phyloP scores from a whole-genome alignment of 805 yeast genomes.

The Starmerella floris region DNA sequence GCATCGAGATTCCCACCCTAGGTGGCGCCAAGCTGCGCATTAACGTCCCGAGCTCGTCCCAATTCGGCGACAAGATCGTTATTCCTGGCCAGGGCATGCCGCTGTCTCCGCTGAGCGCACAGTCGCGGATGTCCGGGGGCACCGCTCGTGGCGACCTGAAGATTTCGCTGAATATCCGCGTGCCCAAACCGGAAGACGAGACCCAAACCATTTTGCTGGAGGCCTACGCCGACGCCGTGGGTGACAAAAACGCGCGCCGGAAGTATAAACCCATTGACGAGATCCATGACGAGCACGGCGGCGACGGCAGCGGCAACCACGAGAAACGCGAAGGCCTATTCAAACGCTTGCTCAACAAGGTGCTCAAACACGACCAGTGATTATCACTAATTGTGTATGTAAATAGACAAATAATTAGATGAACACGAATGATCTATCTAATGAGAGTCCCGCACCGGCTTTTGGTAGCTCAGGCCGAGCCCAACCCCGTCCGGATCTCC shows the following conservation, averaged over 20 bases:
- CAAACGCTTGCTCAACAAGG: slow-evolving; percentile 27
- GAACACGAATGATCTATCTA: too few relatives aligned
- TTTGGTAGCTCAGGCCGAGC: too few relatives aligned
- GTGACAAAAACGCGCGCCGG: slow-evolving; percentile 67
- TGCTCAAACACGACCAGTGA: slow-evolving; percentile 22
- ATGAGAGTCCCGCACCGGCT: too few relatives aligned
- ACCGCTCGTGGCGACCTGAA: slow-evolving; percentile 65
- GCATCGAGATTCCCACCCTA: slow-evolving; percentile 77
- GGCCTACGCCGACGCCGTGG: slow-evolving; percentile 82
- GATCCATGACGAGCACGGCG: slow-evolving; percentile 16
- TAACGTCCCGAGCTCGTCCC: slow-evolving; percentile 75
- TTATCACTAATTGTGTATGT: neutral
- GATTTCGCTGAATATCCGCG: slow-evolving; percentile 56
- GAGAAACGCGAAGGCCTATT: slow-evolving; percentile 23
- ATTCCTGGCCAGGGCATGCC: slow-evolving; percentile 88
- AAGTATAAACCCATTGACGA: slow-evolving; percentile 31
- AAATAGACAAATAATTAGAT: too few relatives aligned
- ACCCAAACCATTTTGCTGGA: slow-evolving; percentile 82
- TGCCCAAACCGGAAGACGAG: slow-evolving; percentile 62
- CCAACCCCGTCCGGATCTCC: slow-evolving; percentile 15
- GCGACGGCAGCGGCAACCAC: neutral
- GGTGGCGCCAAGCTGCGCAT: slow-evolving; percentile 57
- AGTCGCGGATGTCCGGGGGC: slow-evolving; percentile 25
- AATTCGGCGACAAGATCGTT: slow-evolving; percentile 55
- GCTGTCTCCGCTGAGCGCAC: slow-evolving; percentile 10